phyloP scores from a whole-genome alignment of 2,329 filamentous ascomycete genomes.

The Xylaria sp. region DNA sequence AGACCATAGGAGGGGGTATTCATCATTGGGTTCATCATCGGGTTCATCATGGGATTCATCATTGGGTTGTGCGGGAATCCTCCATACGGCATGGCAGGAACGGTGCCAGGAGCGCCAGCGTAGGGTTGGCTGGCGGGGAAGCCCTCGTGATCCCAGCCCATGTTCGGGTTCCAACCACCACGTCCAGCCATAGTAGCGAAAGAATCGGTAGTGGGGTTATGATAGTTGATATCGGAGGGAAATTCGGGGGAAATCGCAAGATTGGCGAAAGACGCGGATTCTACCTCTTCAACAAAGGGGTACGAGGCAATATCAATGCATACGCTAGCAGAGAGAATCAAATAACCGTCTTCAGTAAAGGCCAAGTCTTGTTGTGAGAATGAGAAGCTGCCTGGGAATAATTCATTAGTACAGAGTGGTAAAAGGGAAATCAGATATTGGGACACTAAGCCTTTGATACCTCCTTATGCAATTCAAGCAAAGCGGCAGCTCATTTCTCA shows the following conservation, averaged over 20 bases:
- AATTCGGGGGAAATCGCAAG: neutral
- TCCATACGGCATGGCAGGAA: constrained; percentile 4
- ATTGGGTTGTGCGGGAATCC: too few relatives aligned
- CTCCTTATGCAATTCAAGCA: neutral
- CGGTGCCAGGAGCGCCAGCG: neutral
- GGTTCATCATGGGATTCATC: neutral
- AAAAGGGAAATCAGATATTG: neutral
- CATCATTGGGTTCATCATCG: neutral
- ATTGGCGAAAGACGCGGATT: neutral
- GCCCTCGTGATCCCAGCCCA: constrained; percentile 39
- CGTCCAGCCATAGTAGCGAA: constrained; percentile 26
- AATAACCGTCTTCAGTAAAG: constrained; percentile 19
- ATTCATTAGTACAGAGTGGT: neutral
- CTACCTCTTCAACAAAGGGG: neutral
- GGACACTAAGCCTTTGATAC: too few relatives aligned
- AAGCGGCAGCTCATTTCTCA: neutral
- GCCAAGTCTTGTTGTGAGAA: neutral
- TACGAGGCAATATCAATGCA: constrained; percentile 10
- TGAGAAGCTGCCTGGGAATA: neutral
- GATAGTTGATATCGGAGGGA: neutral
- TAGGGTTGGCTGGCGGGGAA: neutral
- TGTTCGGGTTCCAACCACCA: constrained; percentile 36
- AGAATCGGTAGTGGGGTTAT: neutral
- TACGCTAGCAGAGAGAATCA: neutral
- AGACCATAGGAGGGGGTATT: neutral